Evolutionary conservation across 129 eudicot species (phyloP).

Genomic region (Flaveria bidentis): DNA sequence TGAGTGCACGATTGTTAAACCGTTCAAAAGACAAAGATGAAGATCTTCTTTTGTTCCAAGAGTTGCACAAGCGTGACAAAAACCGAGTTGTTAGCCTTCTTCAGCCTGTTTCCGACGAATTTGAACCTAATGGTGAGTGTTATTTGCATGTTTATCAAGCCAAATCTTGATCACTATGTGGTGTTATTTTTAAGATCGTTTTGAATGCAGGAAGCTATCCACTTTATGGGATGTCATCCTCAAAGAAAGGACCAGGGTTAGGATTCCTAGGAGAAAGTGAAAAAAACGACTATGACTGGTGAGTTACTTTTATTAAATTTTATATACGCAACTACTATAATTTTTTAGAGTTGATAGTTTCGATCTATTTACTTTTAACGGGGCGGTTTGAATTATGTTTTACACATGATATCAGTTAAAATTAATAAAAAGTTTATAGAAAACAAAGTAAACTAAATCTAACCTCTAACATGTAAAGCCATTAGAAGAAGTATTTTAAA

Average conservation of each 20-base stretch:
- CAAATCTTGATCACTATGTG: neutral
- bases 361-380: too few relatives aligned
- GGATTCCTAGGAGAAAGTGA: conserved; percentile 56
- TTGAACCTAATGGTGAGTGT: conserved; percentile 61
- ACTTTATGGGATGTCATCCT: conserved; percentile 51
- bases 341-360: too few relatives aligned
- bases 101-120: conserved; percentile 77
- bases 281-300: conserved; percentile 81
- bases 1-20: conserved; percentile 33
- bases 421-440: too few relatives aligned
- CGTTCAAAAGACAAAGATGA: conserved; percentile 58
- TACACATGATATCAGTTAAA: too few relatives aligned
- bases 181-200: conserved; percentile 2
- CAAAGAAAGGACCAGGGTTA: conserved; percentile 54
- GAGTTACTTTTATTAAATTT: neutral
- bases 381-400: too few relatives aligned
- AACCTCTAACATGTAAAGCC: too few relatives aligned
- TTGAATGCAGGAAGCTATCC: conserved; percentile 57
- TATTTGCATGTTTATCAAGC: neutral
- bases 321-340: neutral
- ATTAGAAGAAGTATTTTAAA: too few relatives aligned
- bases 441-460: too few relatives aligned
- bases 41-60: conserved; percentile 62
- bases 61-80: conserved; percentile 65
- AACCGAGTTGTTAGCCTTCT: conserved; percentile 59